Conservation (phyloP, 768 basidiomycete species). For the Kwoniella mangroviensis region DNA sequence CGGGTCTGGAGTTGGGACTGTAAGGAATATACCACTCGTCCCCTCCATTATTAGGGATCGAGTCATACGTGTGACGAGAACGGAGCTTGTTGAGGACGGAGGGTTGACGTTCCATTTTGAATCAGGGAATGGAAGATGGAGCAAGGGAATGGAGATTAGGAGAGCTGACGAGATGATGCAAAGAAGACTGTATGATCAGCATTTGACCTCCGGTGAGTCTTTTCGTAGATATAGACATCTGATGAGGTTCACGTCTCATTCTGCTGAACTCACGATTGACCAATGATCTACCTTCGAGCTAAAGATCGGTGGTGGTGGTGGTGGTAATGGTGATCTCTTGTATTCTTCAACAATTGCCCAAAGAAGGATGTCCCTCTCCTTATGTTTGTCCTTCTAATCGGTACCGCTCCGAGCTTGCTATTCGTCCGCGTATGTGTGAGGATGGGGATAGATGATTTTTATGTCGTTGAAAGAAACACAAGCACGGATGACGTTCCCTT, state of each 20-base stretch:
- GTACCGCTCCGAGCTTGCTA: background rate
- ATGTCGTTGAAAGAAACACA: background rate
- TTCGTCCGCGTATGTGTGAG: background rate
- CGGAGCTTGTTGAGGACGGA: constrained; percentile 24
- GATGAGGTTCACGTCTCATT: background rate
- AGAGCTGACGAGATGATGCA: background rate
- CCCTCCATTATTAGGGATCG: background rate
- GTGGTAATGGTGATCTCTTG: background rate
- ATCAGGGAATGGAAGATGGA: background rate
- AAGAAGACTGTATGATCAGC: background rate
- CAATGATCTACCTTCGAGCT: background rate
- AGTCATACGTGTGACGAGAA: constrained; percentile 11
- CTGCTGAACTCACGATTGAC: background rate
- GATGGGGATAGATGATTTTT: background rate
- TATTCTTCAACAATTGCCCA: background rate
- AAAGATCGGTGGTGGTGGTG: no score
- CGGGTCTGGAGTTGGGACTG: constrained; percentile 23
- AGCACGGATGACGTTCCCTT: constrained; percentile 2
- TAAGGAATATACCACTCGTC: constrained; percentile 51
- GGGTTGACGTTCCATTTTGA: constrained; percentile 26
- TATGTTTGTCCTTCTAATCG: no score
- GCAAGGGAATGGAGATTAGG: background rate
- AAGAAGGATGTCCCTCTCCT: background rate
- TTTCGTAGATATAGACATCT: background rate
- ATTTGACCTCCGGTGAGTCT: background rate